A percentile compares a stretch with the other conserved stretches of the same genome.
phyloP scores from a whole-genome alignment of 2,329 filamentous ascomycete genomes.

The Thermoascus crustaceus region DNA sequence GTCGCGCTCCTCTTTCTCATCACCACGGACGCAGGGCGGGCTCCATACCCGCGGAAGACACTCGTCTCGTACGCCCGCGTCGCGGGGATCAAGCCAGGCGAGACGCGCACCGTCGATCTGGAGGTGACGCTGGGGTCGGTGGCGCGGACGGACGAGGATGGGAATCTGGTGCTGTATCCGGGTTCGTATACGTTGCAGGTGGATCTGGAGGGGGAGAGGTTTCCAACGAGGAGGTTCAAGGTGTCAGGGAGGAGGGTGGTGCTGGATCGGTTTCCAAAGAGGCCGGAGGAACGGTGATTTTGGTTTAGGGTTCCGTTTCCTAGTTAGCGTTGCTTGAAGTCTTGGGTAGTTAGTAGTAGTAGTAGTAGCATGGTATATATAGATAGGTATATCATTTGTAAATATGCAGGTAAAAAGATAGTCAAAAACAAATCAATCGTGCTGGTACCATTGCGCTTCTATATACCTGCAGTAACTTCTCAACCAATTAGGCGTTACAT shows the following conservation, averaged over 20 bases:
- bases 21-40: constrained; percentile 20
- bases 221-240: constrained; percentile 12
- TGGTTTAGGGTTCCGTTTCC: no score
- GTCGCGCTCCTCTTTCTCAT: constrained; percentile 25
- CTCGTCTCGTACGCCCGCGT: constrained; percentile 23
- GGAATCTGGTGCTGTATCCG: constrained; percentile 26
- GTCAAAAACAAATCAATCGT: no score
- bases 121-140: constrained; percentile 23
- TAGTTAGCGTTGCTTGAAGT: no score
- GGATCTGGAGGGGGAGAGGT: constrained; percentile 19
- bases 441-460: no score
- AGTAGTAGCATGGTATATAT: no score
- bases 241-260: constrained; percentile 13
- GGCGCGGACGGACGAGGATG: constrained; percentile 21
- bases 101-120: constrained; percentile 15
- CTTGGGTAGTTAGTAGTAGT: no score
- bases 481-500: no score
- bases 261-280: constrained; percentile 19
- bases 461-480: no score
- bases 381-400: no score
- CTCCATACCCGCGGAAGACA: constrained; percentile 27
- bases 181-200: constrained; percentile 25
- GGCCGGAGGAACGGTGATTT: no score
- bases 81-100: constrained; percentile 12
- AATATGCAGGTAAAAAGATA: no score